Conservation (phyloP, 176 grass and related monocot species). For the Pontederia crassipes region DNA sequence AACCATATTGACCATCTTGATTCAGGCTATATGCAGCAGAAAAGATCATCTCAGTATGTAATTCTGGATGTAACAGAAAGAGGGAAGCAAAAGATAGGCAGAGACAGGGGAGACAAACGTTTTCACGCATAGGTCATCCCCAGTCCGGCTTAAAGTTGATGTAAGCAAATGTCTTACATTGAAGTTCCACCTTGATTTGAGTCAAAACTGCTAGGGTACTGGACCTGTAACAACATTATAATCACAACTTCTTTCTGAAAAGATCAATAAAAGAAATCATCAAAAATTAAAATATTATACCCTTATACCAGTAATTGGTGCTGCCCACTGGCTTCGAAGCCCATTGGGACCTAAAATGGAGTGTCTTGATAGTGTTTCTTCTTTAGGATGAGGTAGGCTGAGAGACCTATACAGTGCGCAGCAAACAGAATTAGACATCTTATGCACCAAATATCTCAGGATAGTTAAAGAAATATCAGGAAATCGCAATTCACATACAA, state of each 20-base stretch:
- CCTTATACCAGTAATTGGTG: constrained; percentile 66
- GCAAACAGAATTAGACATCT: background rate
- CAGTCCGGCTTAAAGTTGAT: background rate
- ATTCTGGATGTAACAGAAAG: constrained; percentile 7
- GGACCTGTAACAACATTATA: constrained; percentile 63
- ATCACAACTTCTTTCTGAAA: constrained; percentile 11
- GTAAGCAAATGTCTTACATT: constrained; percentile 36
- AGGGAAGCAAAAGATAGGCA: constrained; percentile 8
- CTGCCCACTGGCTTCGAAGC: constrained; percentile 52
- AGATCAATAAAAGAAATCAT: constrained; percentile 16
- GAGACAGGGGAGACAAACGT: background rate
- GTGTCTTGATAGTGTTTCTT: constrained; percentile 97
- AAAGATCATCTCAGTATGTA: constrained; percentile 28
- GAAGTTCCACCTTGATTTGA: constrained; percentile 55
- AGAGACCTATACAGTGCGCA: constrained; percentile 52
- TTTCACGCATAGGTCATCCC: background rate
- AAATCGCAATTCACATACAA: constrained; percentile 35
- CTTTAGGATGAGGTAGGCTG: constrained; percentile 66
- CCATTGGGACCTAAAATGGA: constrained; percentile 98
- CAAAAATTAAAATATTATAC: constrained; percentile 38
- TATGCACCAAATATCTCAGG: background rate
- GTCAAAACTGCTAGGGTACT: constrained; percentile 82
- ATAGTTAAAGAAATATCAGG: constrained; percentile 13
- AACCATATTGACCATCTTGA: constrained; percentile 42
- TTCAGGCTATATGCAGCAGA: constrained; percentile 35